A percentile compares a stretch with the other conserved stretches of the same genome.
These are phyloP conservation scores for Yarrowia osloensis DNA, from an alignment of 805 yeast species.

Conservation along the genomic window DNA sequence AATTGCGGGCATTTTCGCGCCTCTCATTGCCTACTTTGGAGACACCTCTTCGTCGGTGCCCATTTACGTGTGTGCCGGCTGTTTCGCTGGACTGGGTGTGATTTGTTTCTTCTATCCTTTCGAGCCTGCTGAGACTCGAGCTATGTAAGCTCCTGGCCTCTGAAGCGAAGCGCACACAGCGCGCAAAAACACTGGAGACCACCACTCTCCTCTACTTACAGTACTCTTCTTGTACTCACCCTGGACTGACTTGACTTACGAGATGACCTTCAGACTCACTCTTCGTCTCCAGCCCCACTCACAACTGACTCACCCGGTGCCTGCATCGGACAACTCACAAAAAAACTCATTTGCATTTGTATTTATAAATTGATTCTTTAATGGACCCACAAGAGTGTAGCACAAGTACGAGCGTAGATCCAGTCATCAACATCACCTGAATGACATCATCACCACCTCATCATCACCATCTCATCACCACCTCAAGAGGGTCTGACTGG, in stretches of 20 bases:
- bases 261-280: no score
- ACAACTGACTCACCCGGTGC: neutral
- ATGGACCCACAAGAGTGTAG: no score
- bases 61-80: conserved; percentile 51
- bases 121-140: conserved; percentile 23
- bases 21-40: conserved; percentile 52
- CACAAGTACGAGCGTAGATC: no score
- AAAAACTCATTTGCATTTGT: conserved; percentile 18
- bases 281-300: neutral
- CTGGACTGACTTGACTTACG: no score
- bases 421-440: no score
- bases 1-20: conserved; percentile 51
- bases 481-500: no score
- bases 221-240: no score
- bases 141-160: conserved; percentile 11
- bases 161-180: neutral
- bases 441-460: no score
- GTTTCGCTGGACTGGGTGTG: conserved; percentile 49
- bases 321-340: conserved; percentile 41
- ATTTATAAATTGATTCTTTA: conserved; percentile 21
- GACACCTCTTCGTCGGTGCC: conserved; percentile 53
- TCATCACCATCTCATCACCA: no score
- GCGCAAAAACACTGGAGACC: no score
- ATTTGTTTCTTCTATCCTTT: conserved; percentile 51
- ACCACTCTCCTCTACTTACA: no score